A percentile compares a stretch with the other conserved stretches of the same genome.
These are phyloP conservation scores for Pseudocercospora macadamiae DNA, from an alignment of 2,329 filamentous ascomycete species.

Conservation along the genomic window DNA sequence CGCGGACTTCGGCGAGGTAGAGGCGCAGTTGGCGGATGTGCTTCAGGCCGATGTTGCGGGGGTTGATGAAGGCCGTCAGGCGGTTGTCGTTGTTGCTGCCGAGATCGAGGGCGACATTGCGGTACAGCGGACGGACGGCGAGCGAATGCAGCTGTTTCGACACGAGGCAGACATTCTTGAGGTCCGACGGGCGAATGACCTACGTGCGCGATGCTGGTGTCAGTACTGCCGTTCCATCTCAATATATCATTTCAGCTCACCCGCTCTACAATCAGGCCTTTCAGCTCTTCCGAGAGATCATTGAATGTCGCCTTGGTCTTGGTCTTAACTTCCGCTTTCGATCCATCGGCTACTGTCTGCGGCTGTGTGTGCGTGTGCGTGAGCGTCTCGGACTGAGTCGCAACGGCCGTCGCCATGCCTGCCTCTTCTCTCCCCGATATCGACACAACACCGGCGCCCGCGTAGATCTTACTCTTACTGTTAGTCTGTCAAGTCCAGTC, in stretches of 20 bases:
- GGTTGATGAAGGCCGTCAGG: slow-evolving; percentile 50
- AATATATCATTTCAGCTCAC: too few species aligned
- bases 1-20: slow-evolving; percentile 48
- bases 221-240: too few species aligned
- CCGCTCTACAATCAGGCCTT: slow-evolving; percentile 31
- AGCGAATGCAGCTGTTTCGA: slow-evolving; percentile 52
- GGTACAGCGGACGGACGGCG: slow-evolving; percentile 50
- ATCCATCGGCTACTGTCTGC: neutral
- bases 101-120: slow-evolving; percentile 51
- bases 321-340: slow-evolving; percentile 11
- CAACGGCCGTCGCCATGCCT: slow-evolving; percentile 26
- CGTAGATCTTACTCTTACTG: neutral
- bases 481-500: too few species aligned
- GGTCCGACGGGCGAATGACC: slow-evolving; percentile 51
- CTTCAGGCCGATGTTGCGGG: slow-evolving; percentile 51
- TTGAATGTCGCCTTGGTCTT: slow-evolving; percentile 23
- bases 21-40: slow-evolving; percentile 51
- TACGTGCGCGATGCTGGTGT: too few species aligned
- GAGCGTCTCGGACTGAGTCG: slow-evolving; percentile 24
- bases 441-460: too few species aligned
- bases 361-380: slow-evolving; percentile 17
- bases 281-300: slow-evolving; percentile 31
- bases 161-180: slow-evolving; percentile 52
- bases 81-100: slow-evolving; percentile 48
- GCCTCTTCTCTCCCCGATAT: neutral